Conservation (phyloP, 441 rosid species). For the Croton setiger region DNA sequence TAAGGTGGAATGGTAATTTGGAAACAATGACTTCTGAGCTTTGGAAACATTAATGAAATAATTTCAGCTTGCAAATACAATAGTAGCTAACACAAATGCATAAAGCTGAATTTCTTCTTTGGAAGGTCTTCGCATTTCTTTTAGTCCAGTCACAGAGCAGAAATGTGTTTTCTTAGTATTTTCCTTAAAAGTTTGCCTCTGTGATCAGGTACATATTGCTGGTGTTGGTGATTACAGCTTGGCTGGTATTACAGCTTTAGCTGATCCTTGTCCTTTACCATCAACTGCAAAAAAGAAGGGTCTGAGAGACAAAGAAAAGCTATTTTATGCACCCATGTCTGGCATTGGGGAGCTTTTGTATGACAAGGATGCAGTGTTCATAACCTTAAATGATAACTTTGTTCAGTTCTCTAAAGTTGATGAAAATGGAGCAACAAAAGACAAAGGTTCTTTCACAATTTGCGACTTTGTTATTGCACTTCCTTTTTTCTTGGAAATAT, state of each 20-base stretch:
- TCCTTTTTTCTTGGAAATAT: not conserved
- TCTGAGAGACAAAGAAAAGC: constrained; percentile 81
- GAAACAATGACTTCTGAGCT: not conserved
- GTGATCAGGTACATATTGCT: constrained; percentile 83
- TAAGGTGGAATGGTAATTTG: not conserved
- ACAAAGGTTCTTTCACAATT: constrained; percentile 68
- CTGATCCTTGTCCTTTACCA: constrained; percentile 95
- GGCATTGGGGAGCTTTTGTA: constrained; percentile 90
- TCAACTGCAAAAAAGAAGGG: constrained; percentile 88
- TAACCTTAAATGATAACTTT: constrained; percentile 82
- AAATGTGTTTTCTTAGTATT: not conserved
- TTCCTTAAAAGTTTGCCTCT: not conserved
- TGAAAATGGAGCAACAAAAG: constrained; percentile 42
- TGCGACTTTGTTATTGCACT: not conserved
- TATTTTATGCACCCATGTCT: constrained; percentile 96
- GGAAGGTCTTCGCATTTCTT: not conserved
- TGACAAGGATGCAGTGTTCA: constrained; percentile 96
- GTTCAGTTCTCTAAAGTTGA: constrained; percentile 82
- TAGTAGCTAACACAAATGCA: not conserved
- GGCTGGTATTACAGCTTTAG: constrained; percentile 67
- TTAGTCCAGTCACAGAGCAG: not conserved
- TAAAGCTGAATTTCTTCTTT: not conserved
- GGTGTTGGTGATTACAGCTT: constrained; percentile 91
- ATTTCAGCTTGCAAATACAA: not conserved
- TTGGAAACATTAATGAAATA: not conserved